These are phyloP conservation scores for Colletotrichum sp. DNA, from an alignment of 2,329 filamentous ascomycete genomes.

Conservation along the genomic window DNA sequence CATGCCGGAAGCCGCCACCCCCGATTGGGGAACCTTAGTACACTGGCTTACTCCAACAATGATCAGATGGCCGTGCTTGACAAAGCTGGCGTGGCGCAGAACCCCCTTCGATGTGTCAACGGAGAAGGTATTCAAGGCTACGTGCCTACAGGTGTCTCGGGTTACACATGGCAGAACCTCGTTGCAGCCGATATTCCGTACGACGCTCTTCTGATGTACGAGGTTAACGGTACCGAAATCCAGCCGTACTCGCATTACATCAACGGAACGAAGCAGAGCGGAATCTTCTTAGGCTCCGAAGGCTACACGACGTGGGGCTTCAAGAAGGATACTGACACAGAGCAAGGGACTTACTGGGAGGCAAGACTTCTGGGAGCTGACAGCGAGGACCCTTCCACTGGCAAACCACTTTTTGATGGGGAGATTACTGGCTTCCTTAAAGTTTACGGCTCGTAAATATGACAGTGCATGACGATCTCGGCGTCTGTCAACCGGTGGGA, in stretches of 20 bases:
- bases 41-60: neutral
- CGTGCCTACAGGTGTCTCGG: neutral
- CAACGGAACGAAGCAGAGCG: neutral
- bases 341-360: neutral
- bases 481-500: neutral
- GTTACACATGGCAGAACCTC: constrained; percentile 2
- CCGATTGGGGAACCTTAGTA: neutral
- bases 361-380: neutral
- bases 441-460: neutral
- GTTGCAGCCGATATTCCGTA: neutral
- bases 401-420: neutral
- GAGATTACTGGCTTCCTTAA: neutral
- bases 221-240: neutral
- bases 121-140: neutral
- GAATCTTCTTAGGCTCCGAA: neutral
- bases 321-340: neutral
- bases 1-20: neutral
- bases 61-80: neutral
- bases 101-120: neutral
- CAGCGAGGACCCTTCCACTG: neutral
- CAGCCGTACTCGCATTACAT: neutral
- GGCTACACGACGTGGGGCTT: neutral
- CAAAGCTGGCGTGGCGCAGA: neutral
- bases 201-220: constrained; percentile 1
- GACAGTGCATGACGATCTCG: neutral